These are phyloP conservation scores for Camellia oleifera DNA, from an alignment of 179 eudicot species.

Conservation along the genomic window DNA sequence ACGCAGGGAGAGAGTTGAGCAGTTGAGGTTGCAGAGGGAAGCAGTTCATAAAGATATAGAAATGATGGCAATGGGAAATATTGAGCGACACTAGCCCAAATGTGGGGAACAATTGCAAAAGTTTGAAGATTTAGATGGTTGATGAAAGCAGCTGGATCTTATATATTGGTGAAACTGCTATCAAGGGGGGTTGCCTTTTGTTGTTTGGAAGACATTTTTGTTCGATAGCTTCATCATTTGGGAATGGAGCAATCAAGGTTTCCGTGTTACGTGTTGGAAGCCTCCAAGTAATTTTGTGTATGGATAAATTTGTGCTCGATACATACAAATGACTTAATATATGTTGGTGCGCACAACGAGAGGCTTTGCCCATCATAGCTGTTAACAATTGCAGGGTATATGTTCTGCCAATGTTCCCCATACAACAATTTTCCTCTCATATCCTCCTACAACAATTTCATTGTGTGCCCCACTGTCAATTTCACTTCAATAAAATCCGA, in stretches of 20 bases:
- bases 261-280: not conserved
- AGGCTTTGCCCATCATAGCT: not conserved
- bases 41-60: constrained; percentile 47
- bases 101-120: constrained; percentile 3
- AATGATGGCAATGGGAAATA: constrained; percentile 26
- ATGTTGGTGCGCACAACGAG: constrained; percentile 2
- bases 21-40: constrained; percentile 41
- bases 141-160: constrained; percentile 3
- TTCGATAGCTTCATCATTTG: not conserved
- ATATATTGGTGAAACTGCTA: not conserved
- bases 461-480: not conserved
- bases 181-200: not conserved
- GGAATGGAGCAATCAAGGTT: not conserved
- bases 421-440: not conserved
- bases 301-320: not conserved
- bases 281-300: not conserved
- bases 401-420: not conserved
- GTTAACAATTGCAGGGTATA: not conserved
- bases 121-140: constrained; percentile 11
- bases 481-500: not conserved
- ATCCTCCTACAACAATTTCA: not conserved
- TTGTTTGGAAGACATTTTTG: not conserved
- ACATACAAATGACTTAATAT: not conserved
- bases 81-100: constrained; percentile 1
- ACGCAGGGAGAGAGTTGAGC: constrained; percentile 47